A percentile compares a stretch with the other conserved stretches of the same genome.
These are phyloP conservation scores for Aspergillus novofumigatus DNA, from an alignment of 2,329 filamentous ascomycete genomes.

Conservation along the genomic window DNA sequence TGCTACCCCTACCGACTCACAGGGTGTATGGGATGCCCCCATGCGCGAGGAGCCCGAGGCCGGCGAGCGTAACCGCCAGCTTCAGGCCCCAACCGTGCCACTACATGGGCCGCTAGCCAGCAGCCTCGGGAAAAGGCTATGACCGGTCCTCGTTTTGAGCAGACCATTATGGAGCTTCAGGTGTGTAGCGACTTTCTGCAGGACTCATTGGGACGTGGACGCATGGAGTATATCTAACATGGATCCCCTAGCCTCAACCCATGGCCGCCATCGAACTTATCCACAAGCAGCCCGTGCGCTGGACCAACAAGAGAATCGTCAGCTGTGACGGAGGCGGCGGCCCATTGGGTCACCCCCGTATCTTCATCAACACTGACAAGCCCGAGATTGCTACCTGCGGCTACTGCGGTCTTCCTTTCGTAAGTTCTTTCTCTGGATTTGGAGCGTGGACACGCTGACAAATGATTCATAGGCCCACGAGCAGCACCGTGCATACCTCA, in stretches of 20 bases:
- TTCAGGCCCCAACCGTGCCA: constrained; percentile 80
- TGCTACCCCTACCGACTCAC: constrained; percentile 49
- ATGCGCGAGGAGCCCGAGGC: constrained; percentile 54
- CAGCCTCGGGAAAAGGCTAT: constrained; percentile 76
- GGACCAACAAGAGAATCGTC: constrained; percentile 77
- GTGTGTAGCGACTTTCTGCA: constrained; percentile 49
- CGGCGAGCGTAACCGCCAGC: constrained; percentile 54
- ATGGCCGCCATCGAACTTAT: constrained; percentile 90
- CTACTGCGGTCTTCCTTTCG: constrained; percentile 92
- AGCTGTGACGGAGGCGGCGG: constrained; percentile 91
- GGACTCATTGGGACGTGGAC: background rate
- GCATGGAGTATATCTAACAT: background rate
- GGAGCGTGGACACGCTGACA: background rate
- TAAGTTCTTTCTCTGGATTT: constrained; percentile 49
- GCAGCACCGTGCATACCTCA: constrained; percentile 77
- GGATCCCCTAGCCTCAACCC: constrained; percentile 67
- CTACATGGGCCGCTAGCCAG: constrained; percentile 83
- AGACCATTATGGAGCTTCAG: constrained; percentile 90
- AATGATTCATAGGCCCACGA: constrained; percentile 69
- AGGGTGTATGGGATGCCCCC: constrained; percentile 47
- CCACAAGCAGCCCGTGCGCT: constrained; percentile 90
- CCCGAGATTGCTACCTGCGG: constrained; percentile 84
- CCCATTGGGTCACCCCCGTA: constrained; percentile 79
- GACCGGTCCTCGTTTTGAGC: constrained; percentile 92
- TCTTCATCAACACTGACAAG: constrained; percentile 99